phyloP scores from a whole-genome alignment of 352 stramenopile species.

The Phytophthora ohioensis region DNA sequence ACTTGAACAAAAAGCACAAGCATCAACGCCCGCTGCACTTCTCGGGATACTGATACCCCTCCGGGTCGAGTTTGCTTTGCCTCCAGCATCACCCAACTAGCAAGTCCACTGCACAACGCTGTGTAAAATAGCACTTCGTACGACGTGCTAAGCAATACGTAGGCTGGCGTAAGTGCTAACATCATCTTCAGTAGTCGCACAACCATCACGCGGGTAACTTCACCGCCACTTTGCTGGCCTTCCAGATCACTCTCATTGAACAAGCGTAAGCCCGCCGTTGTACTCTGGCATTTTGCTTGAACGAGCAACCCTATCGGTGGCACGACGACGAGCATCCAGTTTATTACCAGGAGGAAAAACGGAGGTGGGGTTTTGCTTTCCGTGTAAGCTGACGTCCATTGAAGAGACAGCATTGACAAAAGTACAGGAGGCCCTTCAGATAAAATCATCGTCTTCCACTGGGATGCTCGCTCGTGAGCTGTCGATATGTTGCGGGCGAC shows the following conservation, averaged over 20 bases:
- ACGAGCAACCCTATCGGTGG: conserved; percentile 43
- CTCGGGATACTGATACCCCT: conserved; percentile 19
- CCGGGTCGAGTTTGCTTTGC: conserved; percentile 5
- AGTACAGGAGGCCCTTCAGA: conserved; percentile 29
- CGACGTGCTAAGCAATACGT: conserved; percentile 74
- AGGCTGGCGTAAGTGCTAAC: conserved; percentile 61
- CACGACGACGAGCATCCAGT: conserved; percentile 54
- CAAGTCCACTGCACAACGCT: conserved; percentile 54
- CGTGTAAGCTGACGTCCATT: conserved; percentile 53
- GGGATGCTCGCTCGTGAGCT: conserved; percentile 6
- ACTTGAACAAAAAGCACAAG: conserved; percentile 82
- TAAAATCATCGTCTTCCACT: conserved; percentile 24
- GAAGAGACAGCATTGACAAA: conserved; percentile 46
- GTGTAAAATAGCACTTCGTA: conserved; percentile 84
- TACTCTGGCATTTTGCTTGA: conserved; percentile 22
- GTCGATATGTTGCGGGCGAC: conserved; percentile 9
- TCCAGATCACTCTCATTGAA: conserved; percentile 26
- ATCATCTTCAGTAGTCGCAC: conserved; percentile 56
- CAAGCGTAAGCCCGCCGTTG: background rate
- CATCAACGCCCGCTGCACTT: conserved; percentile 70
- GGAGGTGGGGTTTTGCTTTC: conserved; percentile 40
- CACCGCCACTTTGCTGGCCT: conserved; percentile 11
- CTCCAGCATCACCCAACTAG: conserved; percentile 72
- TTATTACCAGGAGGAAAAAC: conserved; percentile 46
- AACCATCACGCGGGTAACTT: conserved; percentile 11